phyloP scores from a whole-genome alignment of 768 basidiomycete genomes.

The Cystofilobasidium macerans region DNA sequence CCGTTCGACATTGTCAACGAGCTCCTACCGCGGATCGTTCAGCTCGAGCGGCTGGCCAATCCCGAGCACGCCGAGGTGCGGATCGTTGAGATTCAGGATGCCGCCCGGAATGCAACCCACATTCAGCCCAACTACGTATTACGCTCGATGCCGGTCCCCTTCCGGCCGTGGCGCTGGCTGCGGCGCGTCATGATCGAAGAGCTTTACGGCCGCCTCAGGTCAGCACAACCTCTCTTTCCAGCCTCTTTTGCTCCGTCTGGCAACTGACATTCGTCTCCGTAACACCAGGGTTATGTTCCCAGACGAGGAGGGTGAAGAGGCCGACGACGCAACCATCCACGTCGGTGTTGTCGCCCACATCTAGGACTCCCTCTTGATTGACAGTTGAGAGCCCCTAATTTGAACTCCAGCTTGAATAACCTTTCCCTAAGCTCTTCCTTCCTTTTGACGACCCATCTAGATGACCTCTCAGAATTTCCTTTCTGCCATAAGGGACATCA shows the following conservation, averaged over 20 bases:
- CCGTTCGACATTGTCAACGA: slow-evolving; percentile 39
- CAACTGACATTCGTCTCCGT: slow-evolving; percentile 43
- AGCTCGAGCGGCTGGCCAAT: slow-evolving; percentile 42
- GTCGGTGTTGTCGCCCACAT: slow-evolving; percentile 51
- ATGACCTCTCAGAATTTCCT: too few species aligned
- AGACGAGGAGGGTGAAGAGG: too few species aligned
- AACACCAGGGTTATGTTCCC: not conserved
- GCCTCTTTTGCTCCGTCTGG: slow-evolving; percentile 47
- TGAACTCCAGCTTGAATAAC: too few species aligned
- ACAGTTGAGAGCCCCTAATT: not conserved
- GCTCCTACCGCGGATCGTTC: slow-evolving; percentile 47
- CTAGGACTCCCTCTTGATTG: slow-evolving; percentile 36
- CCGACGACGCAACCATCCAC: slow-evolving; percentile 42
- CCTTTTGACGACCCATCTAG: too few species aligned
- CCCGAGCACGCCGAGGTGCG: slow-evolving; percentile 37
- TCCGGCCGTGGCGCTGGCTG: slow-evolving; percentile 41
- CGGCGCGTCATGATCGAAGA: slow-evolving; percentile 50
- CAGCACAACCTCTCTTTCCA: slow-evolving; percentile 42
- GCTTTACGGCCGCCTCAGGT: slow-evolving; percentile 49
- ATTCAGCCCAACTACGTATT: slow-evolving; percentile 37
- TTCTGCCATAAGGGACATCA: too few species aligned
- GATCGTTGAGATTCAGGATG: slow-evolving; percentile 43
- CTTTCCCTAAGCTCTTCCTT: too few species aligned
- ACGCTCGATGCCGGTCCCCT: slow-evolving; percentile 34
- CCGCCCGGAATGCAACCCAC: slow-evolving; percentile 45